Evolutionary conservation across 2,329 filamentous ascomycete genomes (phyloP).

Genomic region (Exophiala sp.): DNA sequence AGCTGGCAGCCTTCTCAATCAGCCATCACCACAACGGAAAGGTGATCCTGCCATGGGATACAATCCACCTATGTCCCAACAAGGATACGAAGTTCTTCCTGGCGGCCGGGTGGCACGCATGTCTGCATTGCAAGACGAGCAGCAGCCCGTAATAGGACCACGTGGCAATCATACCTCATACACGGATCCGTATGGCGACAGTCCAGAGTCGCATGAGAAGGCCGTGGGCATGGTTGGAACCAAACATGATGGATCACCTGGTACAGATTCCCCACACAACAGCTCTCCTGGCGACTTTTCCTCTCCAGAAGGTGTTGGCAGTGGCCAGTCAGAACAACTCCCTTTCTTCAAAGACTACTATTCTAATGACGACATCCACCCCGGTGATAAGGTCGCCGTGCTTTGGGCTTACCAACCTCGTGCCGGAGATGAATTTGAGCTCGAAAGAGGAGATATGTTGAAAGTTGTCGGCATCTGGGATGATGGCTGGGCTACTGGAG

Average conservation of each 20-base stretch:
- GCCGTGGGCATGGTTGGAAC: conserved; percentile 41
- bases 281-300: conserved; percentile 79
- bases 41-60: conserved; percentile 43
- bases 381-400: conserved; percentile 82
- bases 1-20: conserved; percentile 77
- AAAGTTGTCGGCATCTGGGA: conserved; percentile 99
- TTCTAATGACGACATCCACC: conserved; percentile 91
- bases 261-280: conserved; percentile 72
- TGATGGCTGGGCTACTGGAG: conserved; percentile 95
- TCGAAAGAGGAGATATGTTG: conserved; percentile 95
- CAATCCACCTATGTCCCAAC: conserved; percentile 34
- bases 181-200: conserved; percentile 69
- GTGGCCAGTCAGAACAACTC: conserved; percentile 91
- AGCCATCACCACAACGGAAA: conserved; percentile 67
- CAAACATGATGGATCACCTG: conserved; percentile 82
- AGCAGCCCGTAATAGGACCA: conserved; percentile 41
- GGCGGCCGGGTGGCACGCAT: conserved; percentile 91
- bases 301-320: conserved; percentile 76
- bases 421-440: conserved; percentile 84
- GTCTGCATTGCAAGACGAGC: conserved; percentile 75
- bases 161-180: conserved; percentile 48
- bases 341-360: conserved; percentile 99
- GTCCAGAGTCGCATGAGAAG: conserved; percentile 65
- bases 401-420: conserved; percentile 97
- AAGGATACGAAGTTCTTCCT: conserved; percentile 70